Evolutionary conservation across 345 rosid genomes (phyloP).

Genomic region (Erysimum cheiranthoides): DNA sequence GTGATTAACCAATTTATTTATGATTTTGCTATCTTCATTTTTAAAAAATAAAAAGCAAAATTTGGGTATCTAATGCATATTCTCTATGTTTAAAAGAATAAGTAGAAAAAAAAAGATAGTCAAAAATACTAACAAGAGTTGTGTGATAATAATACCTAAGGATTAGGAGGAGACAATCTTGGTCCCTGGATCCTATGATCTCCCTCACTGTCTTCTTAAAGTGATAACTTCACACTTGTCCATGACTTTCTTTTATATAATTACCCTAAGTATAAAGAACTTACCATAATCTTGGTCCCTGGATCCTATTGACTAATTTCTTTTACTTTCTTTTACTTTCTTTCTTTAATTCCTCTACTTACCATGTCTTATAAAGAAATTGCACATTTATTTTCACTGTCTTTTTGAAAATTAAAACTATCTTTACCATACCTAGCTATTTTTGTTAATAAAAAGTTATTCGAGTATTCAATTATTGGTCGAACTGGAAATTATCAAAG

Average conservation of each 20-base stretch:
- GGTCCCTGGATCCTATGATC: conserved; percentile 46
- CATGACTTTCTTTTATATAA: conserved; percentile 44
- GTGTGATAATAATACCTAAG: conserved; percentile 45
- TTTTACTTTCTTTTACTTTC: neutral
- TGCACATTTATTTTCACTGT: neutral
- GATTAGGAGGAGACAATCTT: conserved; percentile 44
- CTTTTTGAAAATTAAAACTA: neutral
- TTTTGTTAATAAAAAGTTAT: neutral
- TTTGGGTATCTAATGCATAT: neutral
- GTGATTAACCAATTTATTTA: neutral
- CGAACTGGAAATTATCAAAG: neutral
- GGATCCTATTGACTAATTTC: no score
- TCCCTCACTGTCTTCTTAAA: conserved; percentile 50
- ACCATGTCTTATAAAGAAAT: neutral
- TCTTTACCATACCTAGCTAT: neutral
- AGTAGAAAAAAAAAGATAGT: neutral
- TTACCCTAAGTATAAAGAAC: neutral
- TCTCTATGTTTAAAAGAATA: neutral
- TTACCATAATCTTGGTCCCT: no score
- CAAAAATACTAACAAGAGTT: neutral
- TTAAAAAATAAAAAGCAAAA: neutral
- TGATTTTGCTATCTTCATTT: neutral
- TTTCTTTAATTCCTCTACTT: neutral
- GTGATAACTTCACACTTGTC: conserved; percentile 52
- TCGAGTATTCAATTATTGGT: neutral